A percentile compares a stretch with the other conserved stretches of the same genome.
phyloP scores from a whole-genome alignment of 257 asterid genomes.

The Osmanthus fragrans region DNA sequence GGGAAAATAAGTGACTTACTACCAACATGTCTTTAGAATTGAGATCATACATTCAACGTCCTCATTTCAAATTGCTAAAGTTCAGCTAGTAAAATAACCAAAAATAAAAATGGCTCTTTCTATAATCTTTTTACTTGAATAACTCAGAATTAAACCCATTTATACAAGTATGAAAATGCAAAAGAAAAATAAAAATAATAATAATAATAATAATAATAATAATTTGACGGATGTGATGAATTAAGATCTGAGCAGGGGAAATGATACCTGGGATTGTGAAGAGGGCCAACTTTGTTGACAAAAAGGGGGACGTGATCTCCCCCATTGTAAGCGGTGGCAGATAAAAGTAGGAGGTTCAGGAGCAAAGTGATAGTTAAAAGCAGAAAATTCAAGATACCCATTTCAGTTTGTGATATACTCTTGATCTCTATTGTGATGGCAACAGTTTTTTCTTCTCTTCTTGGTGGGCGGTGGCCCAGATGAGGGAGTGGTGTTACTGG shows the following conservation, averaged over 20 bases:
- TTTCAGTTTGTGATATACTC: slow-evolving; percentile 12
- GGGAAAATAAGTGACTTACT: neutral
- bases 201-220: neutral
- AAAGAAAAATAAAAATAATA: neutral
- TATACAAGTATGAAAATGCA: neutral
- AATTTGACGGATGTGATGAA: neutral
- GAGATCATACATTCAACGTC: neutral
- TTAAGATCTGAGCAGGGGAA: neutral
- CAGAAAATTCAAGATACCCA: slow-evolving; percentile 31
- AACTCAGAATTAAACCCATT: neutral
- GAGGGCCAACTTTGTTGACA: slow-evolving; percentile 81
- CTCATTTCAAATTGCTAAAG: neutral
- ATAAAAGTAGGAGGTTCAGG: slow-evolving; percentile 22
- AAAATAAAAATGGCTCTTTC: neutral
- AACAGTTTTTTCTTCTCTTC: neutral
- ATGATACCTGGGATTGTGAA: slow-evolving; percentile 78
- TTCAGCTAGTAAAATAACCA: neutral
- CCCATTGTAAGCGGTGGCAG: slow-evolving; percentile 54
- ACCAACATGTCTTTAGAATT: neutral
- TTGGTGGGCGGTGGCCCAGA: neutral
- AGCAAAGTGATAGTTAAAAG: slow-evolving; percentile 29
- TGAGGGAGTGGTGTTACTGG: neutral
- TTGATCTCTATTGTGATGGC: neutral
- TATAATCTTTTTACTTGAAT: neutral
- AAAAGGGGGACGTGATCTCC: slow-evolving; percentile 75